Conservation (phyloP, 306 rosid species). For the Alnus glutinosa region DNA sequence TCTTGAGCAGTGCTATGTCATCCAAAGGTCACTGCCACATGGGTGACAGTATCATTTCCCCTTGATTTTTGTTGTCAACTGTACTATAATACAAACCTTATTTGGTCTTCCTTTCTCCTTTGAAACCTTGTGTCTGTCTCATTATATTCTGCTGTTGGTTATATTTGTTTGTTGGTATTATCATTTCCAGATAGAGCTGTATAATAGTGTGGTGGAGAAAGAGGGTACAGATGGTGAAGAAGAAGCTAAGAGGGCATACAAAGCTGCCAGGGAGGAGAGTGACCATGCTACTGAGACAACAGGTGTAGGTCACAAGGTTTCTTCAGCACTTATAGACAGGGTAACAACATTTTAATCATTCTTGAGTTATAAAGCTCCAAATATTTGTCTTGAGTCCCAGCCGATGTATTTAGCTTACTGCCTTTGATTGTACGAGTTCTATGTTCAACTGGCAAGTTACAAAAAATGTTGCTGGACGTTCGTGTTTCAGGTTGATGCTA, state of each 20-base stretch:
- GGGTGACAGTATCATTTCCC: neutral
- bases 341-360: slow-evolving; percentile 28
- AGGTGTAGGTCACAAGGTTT: slow-evolving; percentile 35
- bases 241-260: slow-evolving; percentile 41
- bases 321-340: slow-evolving; percentile 46
- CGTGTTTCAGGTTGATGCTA: slow-evolving; percentile 69
- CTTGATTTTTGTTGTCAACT: slow-evolving; percentile 3
- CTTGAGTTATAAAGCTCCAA: neutral
- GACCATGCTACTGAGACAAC: slow-evolving; percentile 32
- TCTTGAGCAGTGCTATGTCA: neutral
- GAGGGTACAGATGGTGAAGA: slow-evolving; percentile 44
- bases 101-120: neutral
- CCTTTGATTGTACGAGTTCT: slow-evolving; percentile 18
- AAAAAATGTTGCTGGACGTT: neutral
- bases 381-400: neutral
- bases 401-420: neutral
- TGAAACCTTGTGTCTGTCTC: neutral
- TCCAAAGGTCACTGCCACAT: neutral
- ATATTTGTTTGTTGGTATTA: neutral
- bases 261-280: slow-evolving; percentile 53
- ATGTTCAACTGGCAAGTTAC: neutral
- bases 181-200: slow-evolving; percentile 40
- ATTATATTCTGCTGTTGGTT: neutral
- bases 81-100: neutral
- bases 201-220: slow-evolving; percentile 52